Evolutionary conservation across 768 basidiomycete species (phyloP).

Genomic region (Crucibulum laeve): DNA sequence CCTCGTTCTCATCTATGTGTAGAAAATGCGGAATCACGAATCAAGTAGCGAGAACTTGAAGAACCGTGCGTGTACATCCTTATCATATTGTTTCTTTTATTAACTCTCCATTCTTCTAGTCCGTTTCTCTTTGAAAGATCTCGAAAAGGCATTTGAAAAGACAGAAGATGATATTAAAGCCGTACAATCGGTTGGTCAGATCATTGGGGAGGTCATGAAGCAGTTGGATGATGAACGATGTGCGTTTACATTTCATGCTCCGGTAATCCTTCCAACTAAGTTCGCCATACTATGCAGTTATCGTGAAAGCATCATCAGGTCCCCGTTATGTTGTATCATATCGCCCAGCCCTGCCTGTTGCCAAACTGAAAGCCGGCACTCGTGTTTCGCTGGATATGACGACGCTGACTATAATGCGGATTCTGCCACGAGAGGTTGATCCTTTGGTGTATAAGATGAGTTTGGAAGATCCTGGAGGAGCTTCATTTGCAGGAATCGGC

Average conservation of each 20-base stretch:
- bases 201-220: conserved; percentile 98
- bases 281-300: conserved; percentile 48
- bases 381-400: conserved; percentile 99
- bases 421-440: conserved; percentile 95
- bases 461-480: conserved; percentile 93
- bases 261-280: conserved; percentile 2
- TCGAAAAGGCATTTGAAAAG: conserved; percentile 88
- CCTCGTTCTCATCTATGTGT: conserved; percentile 10
- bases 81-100: background rate
- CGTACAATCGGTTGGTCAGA: conserved; percentile 97
- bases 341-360: conserved; percentile 85
- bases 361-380: conserved; percentile 89
- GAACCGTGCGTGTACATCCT: conserved; percentile 59
- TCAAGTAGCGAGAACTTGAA: conserved; percentile 82
- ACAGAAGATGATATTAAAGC: conserved; percentile 99
- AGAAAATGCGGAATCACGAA: conserved; percentile 97
- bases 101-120: conserved; percentile 41
- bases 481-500: conserved; percentile 94
- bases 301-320: conserved; percentile 97
- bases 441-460: conserved; percentile 99
- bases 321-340: conserved; percentile 99
- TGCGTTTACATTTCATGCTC: conserved; percentile 35
- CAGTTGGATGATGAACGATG: conserved; percentile 97
- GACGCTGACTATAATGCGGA: conserved; percentile 97
- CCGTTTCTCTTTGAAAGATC: conserved; percentile 83